Evolutionary conservation across 306 rosid species (phyloP).

Genomic region (Fagus crenata): DNA sequence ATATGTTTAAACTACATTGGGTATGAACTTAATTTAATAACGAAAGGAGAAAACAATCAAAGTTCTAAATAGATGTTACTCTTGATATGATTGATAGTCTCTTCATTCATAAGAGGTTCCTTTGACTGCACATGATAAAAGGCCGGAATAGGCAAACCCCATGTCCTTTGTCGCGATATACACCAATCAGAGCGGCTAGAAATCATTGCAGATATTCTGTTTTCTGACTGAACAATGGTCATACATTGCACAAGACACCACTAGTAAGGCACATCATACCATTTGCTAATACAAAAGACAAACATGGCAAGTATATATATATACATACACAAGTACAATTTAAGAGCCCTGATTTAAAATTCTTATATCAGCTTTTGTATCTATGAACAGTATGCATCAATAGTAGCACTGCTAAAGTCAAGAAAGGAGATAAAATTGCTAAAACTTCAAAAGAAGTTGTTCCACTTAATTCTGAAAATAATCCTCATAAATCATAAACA

Average conservation of each 20-base stretch:
- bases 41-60: constrained; percentile 13
- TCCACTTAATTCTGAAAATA: not conserved
- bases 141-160: constrained; percentile 99
- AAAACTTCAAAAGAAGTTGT: not conserved
- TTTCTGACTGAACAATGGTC: constrained; percentile 69
- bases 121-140: constrained; percentile 78
- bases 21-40: constrained; percentile 1
- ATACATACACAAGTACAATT: not conserved
- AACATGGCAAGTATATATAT: not conserved
- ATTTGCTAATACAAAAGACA: not conserved
- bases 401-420: not conserved
- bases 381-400: not conserved
- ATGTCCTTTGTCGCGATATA: constrained; percentile 95
- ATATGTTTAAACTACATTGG: not conserved
- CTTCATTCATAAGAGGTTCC: constrained; percentile 96
- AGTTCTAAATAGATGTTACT: constrained; percentile 48
- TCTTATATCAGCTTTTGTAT: not conserved
- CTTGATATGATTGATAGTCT: constrained; percentile 75
- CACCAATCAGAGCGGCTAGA: constrained; percentile 97
- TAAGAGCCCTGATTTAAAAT: not conserved
- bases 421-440: not conserved
- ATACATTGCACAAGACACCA: constrained; percentile 25
- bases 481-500: not conserved
- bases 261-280: constrained; percentile 9
- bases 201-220: constrained; percentile 94